phyloP scores from a whole-genome alignment of 768 basidiomycete species.

The Lactarius trivialis region DNA sequence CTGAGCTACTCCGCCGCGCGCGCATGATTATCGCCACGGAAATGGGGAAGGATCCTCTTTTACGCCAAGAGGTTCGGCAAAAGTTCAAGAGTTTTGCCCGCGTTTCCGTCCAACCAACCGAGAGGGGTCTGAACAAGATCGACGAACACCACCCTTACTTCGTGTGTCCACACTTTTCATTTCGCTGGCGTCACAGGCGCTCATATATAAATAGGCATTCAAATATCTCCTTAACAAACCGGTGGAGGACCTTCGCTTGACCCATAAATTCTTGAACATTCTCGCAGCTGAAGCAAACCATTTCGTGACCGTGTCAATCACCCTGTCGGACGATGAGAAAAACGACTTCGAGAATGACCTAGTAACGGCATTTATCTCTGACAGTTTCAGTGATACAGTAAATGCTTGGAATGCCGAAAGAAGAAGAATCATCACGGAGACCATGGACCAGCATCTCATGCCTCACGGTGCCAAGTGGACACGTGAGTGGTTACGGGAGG shows the following conservation, averaged over 20 bases:
- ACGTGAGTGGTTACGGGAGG: conserved; percentile 81
- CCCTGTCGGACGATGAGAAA: conserved; percentile 54
- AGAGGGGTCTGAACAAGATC: conserved; percentile 73
- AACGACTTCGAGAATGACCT: conserved; percentile 67
- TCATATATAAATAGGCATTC: conserved; percentile 59
- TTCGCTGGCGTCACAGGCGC: not conserved
- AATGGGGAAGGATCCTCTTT: conserved; percentile 85
- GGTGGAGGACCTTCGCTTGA: conserved; percentile 58
- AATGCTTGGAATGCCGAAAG: conserved; percentile 90
- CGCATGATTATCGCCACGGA: conserved; percentile 85
- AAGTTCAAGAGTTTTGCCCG: conserved; percentile 68
- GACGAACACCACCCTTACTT: conserved; percentile 67
- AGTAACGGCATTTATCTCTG: conserved; percentile 76
- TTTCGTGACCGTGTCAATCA: conserved; percentile 70
- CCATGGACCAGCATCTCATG: conserved; percentile 73
- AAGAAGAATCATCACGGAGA: conserved; percentile 67
- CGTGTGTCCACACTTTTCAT: conserved; percentile 37
- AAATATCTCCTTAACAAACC: conserved; percentile 87
- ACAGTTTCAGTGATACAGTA: conserved; percentile 77
- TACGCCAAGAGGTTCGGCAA: conserved; percentile 71
- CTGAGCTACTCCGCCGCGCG: conserved; percentile 66
- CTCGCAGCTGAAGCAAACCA: conserved; percentile 86
- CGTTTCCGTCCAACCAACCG: conserved; percentile 80
- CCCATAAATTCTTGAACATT: conserved; percentile 84
- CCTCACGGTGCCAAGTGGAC: conserved; percentile 85